Percentiles rank a stretch among this genome's conserved stretches.
These are phyloP conservation scores for Cardamine occulta DNA, from an alignment of 345 rosid genomes.

Conservation along the genomic window DNA sequence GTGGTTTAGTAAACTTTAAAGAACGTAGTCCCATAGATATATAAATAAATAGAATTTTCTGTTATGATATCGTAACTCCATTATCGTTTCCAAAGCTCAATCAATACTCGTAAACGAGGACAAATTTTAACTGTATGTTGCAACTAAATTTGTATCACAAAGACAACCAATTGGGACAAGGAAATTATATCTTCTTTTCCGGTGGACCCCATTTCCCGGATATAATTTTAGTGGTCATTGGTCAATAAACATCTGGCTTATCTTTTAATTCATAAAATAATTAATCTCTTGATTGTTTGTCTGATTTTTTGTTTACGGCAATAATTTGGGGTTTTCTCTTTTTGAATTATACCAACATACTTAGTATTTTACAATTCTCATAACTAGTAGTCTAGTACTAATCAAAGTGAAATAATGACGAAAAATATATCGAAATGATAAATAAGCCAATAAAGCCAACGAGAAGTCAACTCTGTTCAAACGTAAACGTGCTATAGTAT, in stretches of 20 bases:
- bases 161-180: too few relatives aligned
- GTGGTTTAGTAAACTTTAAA: neutral
- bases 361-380: constrained; percentile 1
- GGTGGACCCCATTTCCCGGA: constrained; percentile 24
- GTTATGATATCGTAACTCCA: neutral
- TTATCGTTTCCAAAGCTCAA: neutral
- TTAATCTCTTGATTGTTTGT: constrained; percentile 3
- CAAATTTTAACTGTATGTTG: too few relatives aligned
- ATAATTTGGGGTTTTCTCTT: too few relatives aligned
- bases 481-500: constrained; percentile 18
- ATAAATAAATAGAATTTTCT: neutral
- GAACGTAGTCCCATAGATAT: neutral
- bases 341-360: neutral
- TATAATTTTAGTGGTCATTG: constrained; percentile 32
- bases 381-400: neutral
- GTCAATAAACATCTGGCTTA: constrained; percentile 33
- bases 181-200: neutral
- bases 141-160: too few relatives aligned
- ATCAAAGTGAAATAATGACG: neutral
- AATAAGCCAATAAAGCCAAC: neutral
- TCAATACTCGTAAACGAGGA: neutral
- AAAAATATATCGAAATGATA: neutral
- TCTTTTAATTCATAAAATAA: neutral
- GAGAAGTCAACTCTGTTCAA: constrained; percentile 37
- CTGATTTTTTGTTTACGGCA: neutral